Evolutionary conservation across 192 early-diverging fungal species (phyloP).

Genomic region (Paraglomus brasilianum): DNA sequence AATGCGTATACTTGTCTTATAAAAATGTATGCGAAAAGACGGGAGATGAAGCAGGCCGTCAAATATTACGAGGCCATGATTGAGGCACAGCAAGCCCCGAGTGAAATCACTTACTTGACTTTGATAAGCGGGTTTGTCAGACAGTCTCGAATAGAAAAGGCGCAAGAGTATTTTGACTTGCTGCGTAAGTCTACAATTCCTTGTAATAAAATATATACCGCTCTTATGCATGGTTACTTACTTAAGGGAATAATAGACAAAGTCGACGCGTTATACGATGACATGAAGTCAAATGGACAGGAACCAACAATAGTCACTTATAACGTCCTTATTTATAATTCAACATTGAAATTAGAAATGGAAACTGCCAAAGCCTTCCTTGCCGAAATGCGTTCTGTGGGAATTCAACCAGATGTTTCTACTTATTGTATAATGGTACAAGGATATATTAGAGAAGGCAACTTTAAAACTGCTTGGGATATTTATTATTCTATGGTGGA

Average conservation of each 20-base stretch:
- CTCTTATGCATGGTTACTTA: slow-evolving; percentile 42
- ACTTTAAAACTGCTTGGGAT: slow-evolving; percentile 31
- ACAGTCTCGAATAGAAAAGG: slow-evolving; percentile 31
- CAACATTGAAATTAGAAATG: slow-evolving; percentile 36
- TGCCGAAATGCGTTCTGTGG: slow-evolving; percentile 32
- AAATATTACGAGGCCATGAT: slow-evolving; percentile 26
- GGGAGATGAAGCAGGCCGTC: slow-evolving; percentile 3
- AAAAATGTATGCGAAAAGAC: background rate
- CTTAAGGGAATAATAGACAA: slow-evolving; percentile 28
- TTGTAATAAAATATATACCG: slow-evolving; percentile 36
- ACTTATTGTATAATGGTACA: slow-evolving; percentile 39
- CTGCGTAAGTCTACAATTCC: slow-evolving; percentile 35
- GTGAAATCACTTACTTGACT: slow-evolving; percentile 31
- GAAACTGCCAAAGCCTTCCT: slow-evolving; percentile 36
- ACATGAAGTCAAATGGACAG: slow-evolving; percentile 36
- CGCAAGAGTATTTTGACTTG: slow-evolving; percentile 31
- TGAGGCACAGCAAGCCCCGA: slow-evolving; percentile 8
- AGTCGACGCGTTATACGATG: slow-evolving; percentile 36
- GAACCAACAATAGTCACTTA: slow-evolving; percentile 42
- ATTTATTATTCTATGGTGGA: slow-evolving; percentile 35
- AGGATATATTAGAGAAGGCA: background rate
- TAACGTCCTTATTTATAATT: slow-evolving; percentile 44
- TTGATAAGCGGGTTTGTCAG: slow-evolving; percentile 34
- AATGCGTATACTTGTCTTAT: background rate
- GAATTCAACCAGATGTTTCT: slow-evolving; percentile 40